Percentiles rank a stretch among this genome's conserved stretches.
Conservation (phyloP, 169 alveolate genomes). For the Eimeria acervulina region DNA sequence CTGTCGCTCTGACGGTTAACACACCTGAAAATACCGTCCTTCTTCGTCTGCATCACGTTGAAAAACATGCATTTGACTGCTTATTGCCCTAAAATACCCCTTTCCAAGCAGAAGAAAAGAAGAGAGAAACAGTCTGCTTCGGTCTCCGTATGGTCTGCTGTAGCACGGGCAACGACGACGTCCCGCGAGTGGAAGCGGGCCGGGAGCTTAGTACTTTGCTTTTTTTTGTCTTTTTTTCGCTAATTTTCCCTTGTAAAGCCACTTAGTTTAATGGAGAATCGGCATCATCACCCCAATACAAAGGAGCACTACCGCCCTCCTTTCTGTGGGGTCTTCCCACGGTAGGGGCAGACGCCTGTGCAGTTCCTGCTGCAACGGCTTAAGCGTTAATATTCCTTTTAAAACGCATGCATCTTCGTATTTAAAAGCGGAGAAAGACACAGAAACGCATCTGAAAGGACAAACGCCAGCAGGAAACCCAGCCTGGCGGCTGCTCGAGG, state of each 20-base stretch:
- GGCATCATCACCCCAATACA: not conserved
- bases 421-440: not conserved
- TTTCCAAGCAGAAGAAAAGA: not conserved
- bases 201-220: not conserved
- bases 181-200: not conserved
- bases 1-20: not conserved
- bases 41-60: not conserved
- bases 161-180: slow-evolving; percentile 8
- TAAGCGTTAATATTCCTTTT: not conserved
- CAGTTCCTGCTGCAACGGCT: not conserved
- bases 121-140: not conserved
- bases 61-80: not conserved
- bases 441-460: not conserved
- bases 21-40: not conserved
- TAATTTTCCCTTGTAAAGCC: not conserved
- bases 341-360: slow-evolving; percentile 23
- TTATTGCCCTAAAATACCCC: too few species aligned
- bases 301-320: not conserved
- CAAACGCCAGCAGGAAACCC: not conserved
- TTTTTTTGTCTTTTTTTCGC: not conserved
- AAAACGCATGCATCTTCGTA: not conserved
- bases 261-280: not conserved
- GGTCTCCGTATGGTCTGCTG: not conserved
- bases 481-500: not conserved
- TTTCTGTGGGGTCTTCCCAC: slow-evolving; percentile 48